phyloP scores from a whole-genome alignment of 75 land plant species.

The Cupressus sempervirens region DNA sequence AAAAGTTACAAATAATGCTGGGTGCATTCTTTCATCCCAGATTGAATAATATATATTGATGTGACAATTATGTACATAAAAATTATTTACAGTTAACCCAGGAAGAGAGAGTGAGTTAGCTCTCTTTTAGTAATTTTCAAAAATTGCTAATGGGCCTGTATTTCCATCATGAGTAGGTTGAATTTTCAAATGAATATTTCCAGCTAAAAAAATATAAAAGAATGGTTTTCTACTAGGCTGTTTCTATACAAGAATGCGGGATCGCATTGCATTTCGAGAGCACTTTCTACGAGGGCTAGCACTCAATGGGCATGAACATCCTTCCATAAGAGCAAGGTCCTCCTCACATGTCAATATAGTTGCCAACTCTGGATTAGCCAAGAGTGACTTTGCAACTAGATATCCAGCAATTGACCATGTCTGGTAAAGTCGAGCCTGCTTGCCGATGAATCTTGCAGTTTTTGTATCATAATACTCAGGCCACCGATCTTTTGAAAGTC shows the following conservation, averaged over 20 bases:
- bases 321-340: conserved; percentile 29
- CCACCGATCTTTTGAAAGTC: conserved; percentile 56
- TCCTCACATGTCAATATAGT: conserved; percentile 25
- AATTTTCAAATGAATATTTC: neutral
- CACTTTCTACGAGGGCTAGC: conserved; percentile 24
- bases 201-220: conserved; percentile 1
- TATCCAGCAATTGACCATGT: conserved; percentile 61
- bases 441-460: conserved; percentile 57
- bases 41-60: neutral
- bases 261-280: conserved; percentile 35
- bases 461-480: conserved; percentile 77
- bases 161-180: neutral
- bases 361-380: conserved; percentile 27
- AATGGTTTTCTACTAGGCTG: neutral
- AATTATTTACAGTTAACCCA: conserved; percentile 3
- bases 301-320: conserved; percentile 24
- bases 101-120: neutral
- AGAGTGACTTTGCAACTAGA: conserved; percentile 27
- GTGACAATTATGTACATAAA: conserved; percentile 5
- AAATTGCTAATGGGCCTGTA: conserved; percentile 6
- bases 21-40: conserved; percentile 4
- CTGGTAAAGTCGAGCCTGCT: conserved; percentile 60
- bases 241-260: conserved; percentile 44
- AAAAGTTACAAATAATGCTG: conserved; percentile 4
- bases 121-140: conserved; percentile 1